These are phyloP conservation scores for Eucalyptus sp. DNA, from an alignment of 345 rosid species.

Conservation along the genomic window DNA sequence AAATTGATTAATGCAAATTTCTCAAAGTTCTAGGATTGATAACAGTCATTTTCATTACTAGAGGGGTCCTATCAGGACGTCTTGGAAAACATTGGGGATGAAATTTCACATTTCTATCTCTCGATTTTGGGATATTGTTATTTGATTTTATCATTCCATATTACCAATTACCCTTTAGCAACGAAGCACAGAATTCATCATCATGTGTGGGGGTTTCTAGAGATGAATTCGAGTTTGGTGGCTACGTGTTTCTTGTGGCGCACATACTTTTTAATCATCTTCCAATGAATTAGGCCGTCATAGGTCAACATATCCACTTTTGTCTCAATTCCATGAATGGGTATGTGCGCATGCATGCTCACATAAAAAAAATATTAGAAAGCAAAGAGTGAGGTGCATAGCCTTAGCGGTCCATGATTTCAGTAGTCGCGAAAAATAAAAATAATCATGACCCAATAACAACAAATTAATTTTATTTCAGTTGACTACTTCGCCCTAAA, in stretches of 20 bases:
- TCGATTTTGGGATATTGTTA: background rate
- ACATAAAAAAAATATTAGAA: background rate
- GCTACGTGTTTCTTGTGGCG: background rate
- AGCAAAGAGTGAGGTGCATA: background rate
- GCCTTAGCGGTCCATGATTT: background rate
- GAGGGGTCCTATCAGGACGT: background rate
- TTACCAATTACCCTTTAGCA: background rate
- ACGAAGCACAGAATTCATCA: background rate
- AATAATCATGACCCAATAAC: background rate
- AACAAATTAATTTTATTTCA: background rate
- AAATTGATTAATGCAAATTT: background rate
- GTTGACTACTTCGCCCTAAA: background rate
- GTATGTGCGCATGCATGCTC: background rate
- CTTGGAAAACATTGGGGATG: background rate
- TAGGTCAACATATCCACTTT: background rate
- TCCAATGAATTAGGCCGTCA: background rate
- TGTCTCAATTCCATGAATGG: background rate
- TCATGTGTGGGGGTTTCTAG: background rate
- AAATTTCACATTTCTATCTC: background rate
- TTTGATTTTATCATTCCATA: background rate
- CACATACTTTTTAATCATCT: background rate
- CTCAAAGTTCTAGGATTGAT: background rate
- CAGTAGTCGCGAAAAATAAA: background rate
- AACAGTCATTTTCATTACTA: background rate
- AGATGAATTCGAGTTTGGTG: background rate